Percentiles rank a stretch among this genome's conserved stretches.
phyloP scores from a whole-genome alignment of 2,329 filamentous ascomycete genomes.

The Bipolaris victoriae region DNA sequence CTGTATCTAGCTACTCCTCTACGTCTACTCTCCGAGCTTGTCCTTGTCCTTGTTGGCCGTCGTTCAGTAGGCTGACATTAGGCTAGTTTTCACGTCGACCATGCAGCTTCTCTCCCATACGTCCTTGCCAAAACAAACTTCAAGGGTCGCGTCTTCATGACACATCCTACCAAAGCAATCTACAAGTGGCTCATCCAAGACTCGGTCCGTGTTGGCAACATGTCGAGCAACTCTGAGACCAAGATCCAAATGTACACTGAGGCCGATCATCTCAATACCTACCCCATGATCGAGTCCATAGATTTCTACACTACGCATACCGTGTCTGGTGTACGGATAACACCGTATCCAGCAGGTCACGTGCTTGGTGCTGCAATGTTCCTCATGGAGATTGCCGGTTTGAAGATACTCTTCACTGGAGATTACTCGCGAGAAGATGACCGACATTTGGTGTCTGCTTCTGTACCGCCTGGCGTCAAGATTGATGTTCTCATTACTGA shows the following conservation, averaged over 20 bases:
- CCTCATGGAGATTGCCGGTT: conserved; percentile 91
- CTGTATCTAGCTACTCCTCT: conserved; percentile 30
- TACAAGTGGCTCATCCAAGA: conserved; percentile 99
- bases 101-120: conserved; percentile 97
- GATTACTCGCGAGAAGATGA: conserved; percentile 97
- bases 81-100: conserved; percentile 91
- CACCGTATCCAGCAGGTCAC: conserved; percentile 94
- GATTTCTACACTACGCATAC: conserved; percentile 98
- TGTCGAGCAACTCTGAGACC: conserved; percentile 65
- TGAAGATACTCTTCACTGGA: conserved; percentile 96
- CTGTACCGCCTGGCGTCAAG: conserved; percentile 86
- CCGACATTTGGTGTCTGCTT: conserved; percentile 90
- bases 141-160: conserved; percentile 97
- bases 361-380: conserved; percentile 99
- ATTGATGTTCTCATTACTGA: conserved; percentile 97
- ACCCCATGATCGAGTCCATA: conserved; percentile 93
- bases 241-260: conserved; percentile 84
- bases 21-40: conserved; percentile 2
- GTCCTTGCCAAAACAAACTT: conserved; percentile 98
- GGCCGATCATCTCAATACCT: conserved; percentile 91
- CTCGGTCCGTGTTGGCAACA: conserved; percentile 86
- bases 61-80: conserved; percentile 26
- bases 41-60: conserved; percentile 1
- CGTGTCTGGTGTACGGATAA: conserved; percentile 94
- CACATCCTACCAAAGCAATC: conserved; percentile 97